Evolutionary conservation across 345 rosid genomes (phyloP).

Genomic region (Bruguiera sexangula): DNA sequence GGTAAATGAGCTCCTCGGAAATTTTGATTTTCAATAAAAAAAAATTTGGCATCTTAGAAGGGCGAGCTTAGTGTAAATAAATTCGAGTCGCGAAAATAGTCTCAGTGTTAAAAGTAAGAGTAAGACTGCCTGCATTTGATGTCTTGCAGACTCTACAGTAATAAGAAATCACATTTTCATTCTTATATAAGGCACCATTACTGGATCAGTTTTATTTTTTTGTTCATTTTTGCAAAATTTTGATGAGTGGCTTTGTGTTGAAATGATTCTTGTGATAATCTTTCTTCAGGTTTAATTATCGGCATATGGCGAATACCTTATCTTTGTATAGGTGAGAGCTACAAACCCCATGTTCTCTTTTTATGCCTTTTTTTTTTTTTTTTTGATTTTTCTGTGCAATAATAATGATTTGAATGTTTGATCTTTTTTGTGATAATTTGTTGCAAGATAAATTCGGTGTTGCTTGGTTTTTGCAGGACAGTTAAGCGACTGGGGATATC

Average conservation of each 20-base stretch:
- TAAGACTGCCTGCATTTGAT: no score
- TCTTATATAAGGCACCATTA: no score
- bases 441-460: not conserved
- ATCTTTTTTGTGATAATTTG: conserved; percentile 4
- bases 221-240: not conserved
- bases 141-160: no score
- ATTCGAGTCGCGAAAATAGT: no score
- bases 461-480: conserved; percentile 54
- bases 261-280: conserved; percentile 15
- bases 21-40: not conserved
- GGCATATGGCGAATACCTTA: conserved; percentile 95
- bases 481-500: conserved; percentile 95
- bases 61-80: no score
- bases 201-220: not conserved
- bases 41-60: no score
- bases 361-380: not conserved
- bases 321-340: conserved; percentile 76
- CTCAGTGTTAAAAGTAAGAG: no score
- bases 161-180: no score
- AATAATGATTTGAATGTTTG: no score
- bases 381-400: not conserved
- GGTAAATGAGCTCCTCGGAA: not conserved
- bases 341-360: not conserved
- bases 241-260: not conserved
- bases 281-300: conserved; percentile 85